These are phyloP conservation scores for Periconia macrospinosa DNA, from an alignment of 2,329 filamentous ascomycete species.

Conservation along the genomic window DNA sequence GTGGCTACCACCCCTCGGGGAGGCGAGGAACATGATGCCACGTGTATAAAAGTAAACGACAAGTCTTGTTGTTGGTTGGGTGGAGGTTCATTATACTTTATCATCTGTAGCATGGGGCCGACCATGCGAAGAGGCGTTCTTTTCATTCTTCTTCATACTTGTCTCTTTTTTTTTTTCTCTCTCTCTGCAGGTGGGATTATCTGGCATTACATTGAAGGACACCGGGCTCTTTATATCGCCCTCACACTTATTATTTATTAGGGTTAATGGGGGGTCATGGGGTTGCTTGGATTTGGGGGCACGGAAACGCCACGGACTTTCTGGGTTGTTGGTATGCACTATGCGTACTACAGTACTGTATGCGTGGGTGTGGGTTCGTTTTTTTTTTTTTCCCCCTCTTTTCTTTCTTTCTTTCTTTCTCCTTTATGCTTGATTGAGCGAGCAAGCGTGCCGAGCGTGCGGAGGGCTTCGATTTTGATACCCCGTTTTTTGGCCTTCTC, in stretches of 20 bases:
- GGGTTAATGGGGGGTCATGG: background rate
- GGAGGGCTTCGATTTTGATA: slow-evolving; percentile 1
- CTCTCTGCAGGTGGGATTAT: background rate
- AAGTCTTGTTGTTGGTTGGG: background rate
- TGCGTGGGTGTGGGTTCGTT: background rate
- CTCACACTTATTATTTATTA: background rate
- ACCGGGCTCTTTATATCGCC: background rate
- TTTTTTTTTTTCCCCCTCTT: background rate
- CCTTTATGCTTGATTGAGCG: background rate
- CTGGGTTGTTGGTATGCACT: background rate
- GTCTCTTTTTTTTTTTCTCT: background rate
- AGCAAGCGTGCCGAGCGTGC: background rate
- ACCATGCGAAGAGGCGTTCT: background rate
- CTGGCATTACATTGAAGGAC: background rate
- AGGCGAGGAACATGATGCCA: background rate
- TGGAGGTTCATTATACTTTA: background rate
- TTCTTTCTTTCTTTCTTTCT: background rate
- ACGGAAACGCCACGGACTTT: background rate
- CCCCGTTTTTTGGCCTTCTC: slow-evolving; percentile 2
- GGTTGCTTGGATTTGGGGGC: background rate
- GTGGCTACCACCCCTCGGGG: slow-evolving; percentile 6
- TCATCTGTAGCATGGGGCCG: background rate
- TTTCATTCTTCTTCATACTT: background rate
- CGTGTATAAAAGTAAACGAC: background rate
- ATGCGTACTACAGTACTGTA: slow-evolving; percentile 1